These are phyloP conservation scores for Hypoxylon sp. DNA, from an alignment of 2,329 filamentous ascomycete species.

Conservation along the genomic window DNA sequence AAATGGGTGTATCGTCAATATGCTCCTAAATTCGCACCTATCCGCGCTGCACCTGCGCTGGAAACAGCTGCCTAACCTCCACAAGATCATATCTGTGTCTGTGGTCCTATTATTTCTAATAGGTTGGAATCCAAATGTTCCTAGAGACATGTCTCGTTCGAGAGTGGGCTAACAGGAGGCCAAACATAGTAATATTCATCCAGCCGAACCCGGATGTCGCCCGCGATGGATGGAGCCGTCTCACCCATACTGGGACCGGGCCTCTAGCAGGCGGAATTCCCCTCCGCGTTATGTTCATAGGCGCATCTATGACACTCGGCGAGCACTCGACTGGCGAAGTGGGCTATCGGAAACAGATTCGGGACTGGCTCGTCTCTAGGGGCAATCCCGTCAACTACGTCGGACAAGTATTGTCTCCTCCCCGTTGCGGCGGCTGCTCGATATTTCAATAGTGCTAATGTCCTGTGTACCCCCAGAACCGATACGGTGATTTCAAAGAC, in stretches of 20 bases:
- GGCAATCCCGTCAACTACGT: conserved; percentile 49
- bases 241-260: conserved; percentile 38
- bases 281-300: conserved; percentile 50
- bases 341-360: conserved; percentile 48
- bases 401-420: conserved; percentile 41
- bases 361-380: conserved; percentile 47
- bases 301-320: conserved; percentile 50
- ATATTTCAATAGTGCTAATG: conserved; percentile 27
- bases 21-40: conserved; percentile 36
- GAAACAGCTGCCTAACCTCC: conserved; percentile 47
- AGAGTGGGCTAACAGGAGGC: conserved; percentile 14
- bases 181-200: conserved; percentile 33
- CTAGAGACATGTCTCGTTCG: conserved; percentile 1
- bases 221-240: conserved; percentile 46
- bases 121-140: conserved; percentile 33
- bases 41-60: conserved; percentile 36
- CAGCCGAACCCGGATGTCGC: conserved; percentile 46
- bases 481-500: conserved; percentile 49
- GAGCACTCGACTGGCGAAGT: conserved; percentile 50
- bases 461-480: conserved; percentile 40
- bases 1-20: conserved; percentile 35
- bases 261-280: conserved; percentile 47
- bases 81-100: conserved; percentile 44
- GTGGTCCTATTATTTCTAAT: conserved; percentile 44
- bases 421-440: background rate